Evolutionary conservation across 2,329 filamentous ascomycete genomes (phyloP), one percentile per base, ranked within the genome.

Genomic region (Penicillium sp.): DNA sequence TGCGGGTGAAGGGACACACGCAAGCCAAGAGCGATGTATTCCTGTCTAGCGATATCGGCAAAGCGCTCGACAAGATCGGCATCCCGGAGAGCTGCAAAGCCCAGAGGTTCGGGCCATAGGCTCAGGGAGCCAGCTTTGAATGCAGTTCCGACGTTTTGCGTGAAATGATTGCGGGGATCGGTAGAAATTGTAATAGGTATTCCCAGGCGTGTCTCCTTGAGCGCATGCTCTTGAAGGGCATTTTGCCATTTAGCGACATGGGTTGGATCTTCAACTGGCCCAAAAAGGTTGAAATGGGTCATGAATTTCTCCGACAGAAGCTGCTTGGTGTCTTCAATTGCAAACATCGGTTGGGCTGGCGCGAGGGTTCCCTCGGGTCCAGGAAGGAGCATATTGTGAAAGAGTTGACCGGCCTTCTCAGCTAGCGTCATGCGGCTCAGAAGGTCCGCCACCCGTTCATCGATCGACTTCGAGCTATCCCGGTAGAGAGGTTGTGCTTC

Each of bases 101-200:
- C 82, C 8, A 83, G 63, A 0, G 76, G 77, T 55, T 83, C 80
- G 0, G 82, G 82, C 81, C 82, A 84, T 53, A 81, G 76, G 0
- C 78, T 81, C 59, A 84, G 78, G 0, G 68, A 70, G 0, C 75
- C 78, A 0, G 80, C 78, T 0, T 67, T 65, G 59, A 79, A 78
- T 0, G 75, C 77, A 3, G 76, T 80, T 2, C 76, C 80, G 3
- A 43, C 39, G 10, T 55, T 50, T 1, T 55, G n/a, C 2, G 39
- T 55, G 39, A 51, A 55, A 39, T 44, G 37, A 23, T 46, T 10
- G 13, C 53, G 52, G 2, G 52, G 52, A n/a, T 54, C 52, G 7
- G 21, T 44, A 3, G 52, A 49, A 4, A 54, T 29, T 1, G 45
- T 47, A 3, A 47, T 29, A 7, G 45, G 45, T 26, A 47, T 47